Evolutionary conservation across 2,329 filamentous ascomycete genomes (phyloP).

Genomic region (Huntiella decipiens): DNA sequence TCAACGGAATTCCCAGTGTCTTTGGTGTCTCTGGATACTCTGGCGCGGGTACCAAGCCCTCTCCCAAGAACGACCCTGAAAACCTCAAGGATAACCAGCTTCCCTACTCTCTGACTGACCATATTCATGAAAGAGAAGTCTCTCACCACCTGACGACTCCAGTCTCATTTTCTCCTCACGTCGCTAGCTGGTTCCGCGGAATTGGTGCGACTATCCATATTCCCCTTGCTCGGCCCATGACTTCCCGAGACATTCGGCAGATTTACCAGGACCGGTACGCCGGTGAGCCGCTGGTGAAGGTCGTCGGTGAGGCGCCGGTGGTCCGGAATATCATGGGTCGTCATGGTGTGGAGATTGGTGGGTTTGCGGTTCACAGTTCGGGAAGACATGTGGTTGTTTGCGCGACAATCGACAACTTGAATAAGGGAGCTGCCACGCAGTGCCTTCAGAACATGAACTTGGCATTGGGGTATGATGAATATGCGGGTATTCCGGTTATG

Average conservation of each 20-base stretch:
- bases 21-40: constrained; percentile 92
- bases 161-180: constrained; percentile 81
- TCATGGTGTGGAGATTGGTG: constrained; percentile 85
- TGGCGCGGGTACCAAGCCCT: constrained; percentile 85
- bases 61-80: constrained; percentile 78
- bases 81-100: constrained; percentile 74
- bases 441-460: constrained; percentile 94
- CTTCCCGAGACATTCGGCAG: constrained; percentile 76
- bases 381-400: constrained; percentile 90
- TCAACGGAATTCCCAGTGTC: constrained; percentile 61
- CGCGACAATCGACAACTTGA: constrained; percentile 79
- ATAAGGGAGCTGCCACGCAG: constrained; percentile 86
- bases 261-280: constrained; percentile 93
- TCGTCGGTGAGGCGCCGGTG: constrained; percentile 67
- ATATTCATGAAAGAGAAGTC: constrained; percentile 90
- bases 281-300: constrained; percentile 85
- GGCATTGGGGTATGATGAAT: constrained; percentile 73
- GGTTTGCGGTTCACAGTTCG: constrained; percentile 77
- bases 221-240: constrained; percentile 71
- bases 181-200: constrained; percentile 92
- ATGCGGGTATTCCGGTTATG: constrained; percentile 58
- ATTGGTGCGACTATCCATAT: constrained; percentile 86
- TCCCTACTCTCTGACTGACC: constrained; percentile 77
- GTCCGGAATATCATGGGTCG: constrained; percentile 72
- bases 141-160: constrained; percentile 52